Evolutionary conservation across 441 rosid species (phyloP), one percentile per base, ranked within the genome.

Genomic region (Cnidoscolus chayamansa): DNA sequence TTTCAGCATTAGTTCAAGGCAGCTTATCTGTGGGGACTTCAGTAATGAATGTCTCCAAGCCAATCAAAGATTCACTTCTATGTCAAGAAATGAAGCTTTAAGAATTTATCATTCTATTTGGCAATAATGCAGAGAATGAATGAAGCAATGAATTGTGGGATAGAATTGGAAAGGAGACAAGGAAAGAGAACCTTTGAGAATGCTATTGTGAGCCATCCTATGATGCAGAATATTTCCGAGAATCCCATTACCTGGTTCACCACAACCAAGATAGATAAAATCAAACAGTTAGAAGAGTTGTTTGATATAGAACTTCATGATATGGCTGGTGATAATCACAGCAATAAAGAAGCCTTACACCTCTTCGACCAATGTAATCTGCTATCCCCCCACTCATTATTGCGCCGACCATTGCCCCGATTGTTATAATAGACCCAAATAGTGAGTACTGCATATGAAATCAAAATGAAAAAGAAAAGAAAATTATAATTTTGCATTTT

Each of bases 361-460:
- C 90, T 89, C 84, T 89, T 12, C 92, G 83, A 74, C 95, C 97
- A 9, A 86, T 32, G 35, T 82, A 72, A 77, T 87, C 93, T 10
- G 91, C 81, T 5, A 86, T 65, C 67, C 74, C 88, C 55, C 98
- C 98, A 51, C 88, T 86, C 10, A 84, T 50, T 3, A 86, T 17
- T 10, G 94, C 90, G 13, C 95, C 97, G 6, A 86, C 37, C 85
- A 88, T 75, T 58, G 86, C 97, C 77, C 97, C 97, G 6, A 87
- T 54, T 6, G 92, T 85, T 81, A 89, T 47, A 9, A 83, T 72
- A 37, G 97, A 90, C 0, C 98, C 95, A 63, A 93, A 93, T 65
- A 88, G 66, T 2, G 98, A 89, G 74, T 86, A 93, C 98, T 93
- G 84, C 57, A 49, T 63, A 59, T 10, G 10, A 49, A 2, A 16